Evolutionary conservation across 306 rosid species (phyloP).

Genomic region (Pachyrhizus erosus): DNA sequence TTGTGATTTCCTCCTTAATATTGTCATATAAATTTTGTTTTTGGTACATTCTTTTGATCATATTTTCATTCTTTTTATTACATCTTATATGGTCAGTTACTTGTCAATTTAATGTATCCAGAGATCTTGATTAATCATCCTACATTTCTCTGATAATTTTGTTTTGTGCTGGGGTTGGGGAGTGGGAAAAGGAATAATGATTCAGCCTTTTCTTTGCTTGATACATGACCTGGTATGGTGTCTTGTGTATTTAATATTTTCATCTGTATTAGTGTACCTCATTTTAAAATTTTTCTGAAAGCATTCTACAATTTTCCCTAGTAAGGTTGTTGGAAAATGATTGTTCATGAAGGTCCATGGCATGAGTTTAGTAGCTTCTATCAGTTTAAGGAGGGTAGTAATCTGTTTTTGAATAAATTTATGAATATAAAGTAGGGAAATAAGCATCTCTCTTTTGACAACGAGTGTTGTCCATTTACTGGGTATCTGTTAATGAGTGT

Average conservation of each 20-base stretch:
- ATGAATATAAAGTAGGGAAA: not conserved
- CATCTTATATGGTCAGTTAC: not conserved
- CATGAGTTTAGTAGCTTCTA: constrained; percentile 25
- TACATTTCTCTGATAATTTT: not conserved
- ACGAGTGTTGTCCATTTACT: too few relatives aligned
- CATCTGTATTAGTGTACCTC: not conserved
- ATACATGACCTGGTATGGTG: constrained; percentile 1
- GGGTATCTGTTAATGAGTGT: too few relatives aligned
- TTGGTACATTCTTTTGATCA: constrained; percentile 6
- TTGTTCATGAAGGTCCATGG: constrained; percentile 12
- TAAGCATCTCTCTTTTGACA: not conserved
- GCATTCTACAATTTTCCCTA: not conserved
- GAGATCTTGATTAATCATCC: constrained; percentile 20
- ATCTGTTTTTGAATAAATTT: not conserved
- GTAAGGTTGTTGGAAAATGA: constrained; percentile 6
- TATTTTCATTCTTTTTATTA: constrained; percentile 17
- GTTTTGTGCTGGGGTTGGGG: not conserved
- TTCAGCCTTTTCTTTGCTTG: constrained; percentile 28
- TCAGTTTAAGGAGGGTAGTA: constrained; percentile 13
- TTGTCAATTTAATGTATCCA: constrained; percentile 26
- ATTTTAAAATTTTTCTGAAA: not conserved
- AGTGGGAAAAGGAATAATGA: constrained; percentile 1
- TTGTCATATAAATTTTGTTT: constrained; percentile 17
- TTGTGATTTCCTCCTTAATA: not conserved
- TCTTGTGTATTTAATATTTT: not conserved